Evolutionary conservation across 345 rosid species (phyloP), one percentile per base, ranked within the genome.

Genomic region (Microthlaspi erraticum): DNA sequence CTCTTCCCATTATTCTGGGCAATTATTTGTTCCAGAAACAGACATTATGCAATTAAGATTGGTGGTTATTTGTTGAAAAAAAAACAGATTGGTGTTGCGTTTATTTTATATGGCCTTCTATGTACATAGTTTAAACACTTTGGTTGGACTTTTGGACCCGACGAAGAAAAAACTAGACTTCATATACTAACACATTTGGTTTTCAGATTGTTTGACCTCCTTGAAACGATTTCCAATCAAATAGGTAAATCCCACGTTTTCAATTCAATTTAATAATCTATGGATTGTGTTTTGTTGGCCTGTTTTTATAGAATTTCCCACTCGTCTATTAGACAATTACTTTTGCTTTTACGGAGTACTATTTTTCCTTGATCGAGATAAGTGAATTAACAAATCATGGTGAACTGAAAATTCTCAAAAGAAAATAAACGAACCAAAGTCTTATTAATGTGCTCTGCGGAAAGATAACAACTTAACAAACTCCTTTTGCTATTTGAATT

Each of bases 201-300:
- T 46, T 69, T 46, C 64, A 23, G 50, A 70, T 57, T 14, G 26
- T 23, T 38, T 37, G 59, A 59, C 74, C 39, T 57, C 33, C 37
- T 17, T 46, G 48, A 57, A 36, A 58, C 0, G 41, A 23, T 70
- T 49, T 60, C 52, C 33, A 49, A 50, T 53, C 50, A 50, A 43
- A 50, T 55, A 39, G 12, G 51, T 17, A 51, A 60, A 31, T 4
- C 53, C 61, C 68, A 60, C 68, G 61, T 71, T 71, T 61, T 61
- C 36, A 61, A 71, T 51, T 61, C 61, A 60, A 51, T 60, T 41
- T 41, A 51, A 71, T 50, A 41, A 60, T 18, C 7, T 17, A 17
- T 70, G 1, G 4, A 16, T 37, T 20, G 11, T 32, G n/a, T 10
- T 32, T 70, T 70, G 11, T 2, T 70, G 19, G 33, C 42, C 52